A percentile compares a stretch with the other conserved stretches of the same genome.
These are phyloP conservation scores for Cornus kousa DNA, from an alignment of 148 eudicot genomes.

Conservation along the genomic window DNA sequence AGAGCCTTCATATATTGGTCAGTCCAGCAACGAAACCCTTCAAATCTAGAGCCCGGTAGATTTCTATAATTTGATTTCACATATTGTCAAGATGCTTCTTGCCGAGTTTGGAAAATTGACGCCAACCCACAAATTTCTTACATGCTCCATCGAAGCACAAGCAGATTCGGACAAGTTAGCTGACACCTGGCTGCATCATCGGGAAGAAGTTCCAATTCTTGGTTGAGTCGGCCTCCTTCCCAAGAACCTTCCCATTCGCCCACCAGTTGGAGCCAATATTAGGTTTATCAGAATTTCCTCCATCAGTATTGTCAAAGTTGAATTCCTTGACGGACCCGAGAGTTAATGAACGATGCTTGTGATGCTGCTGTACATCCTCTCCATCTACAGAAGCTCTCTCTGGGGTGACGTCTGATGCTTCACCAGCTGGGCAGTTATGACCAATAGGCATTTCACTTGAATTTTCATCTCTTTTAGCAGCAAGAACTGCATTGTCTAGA, in stretches of 20 bases:
- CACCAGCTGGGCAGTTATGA: constrained; percentile 20
- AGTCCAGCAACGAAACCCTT: constrained; percentile 8
- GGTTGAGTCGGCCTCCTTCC: constrained; percentile 41
- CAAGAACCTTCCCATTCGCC: constrained; percentile 67
- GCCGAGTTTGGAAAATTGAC: background rate
- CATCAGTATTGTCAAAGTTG: constrained; percentile 70
- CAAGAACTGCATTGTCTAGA: constrained; percentile 23
- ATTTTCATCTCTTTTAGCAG: constrained; percentile 20
- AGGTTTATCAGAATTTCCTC: constrained; percentile 41
- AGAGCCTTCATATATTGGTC: constrained; percentile 4
- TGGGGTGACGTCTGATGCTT: constrained; percentile 19
- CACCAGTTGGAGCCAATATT: constrained; percentile 70
- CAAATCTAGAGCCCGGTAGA: background rate
- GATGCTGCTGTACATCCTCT: constrained; percentile 51
- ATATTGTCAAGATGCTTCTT: background rate
- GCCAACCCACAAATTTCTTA: background rate
- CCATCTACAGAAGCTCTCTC: constrained; percentile 29
- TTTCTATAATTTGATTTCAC: background rate
- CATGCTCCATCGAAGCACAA: background rate
- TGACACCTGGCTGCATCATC: constrained; percentile 64
- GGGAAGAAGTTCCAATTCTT: constrained; percentile 94
- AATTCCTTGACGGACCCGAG: constrained; percentile 87
- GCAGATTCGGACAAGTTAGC: constrained; percentile 30
- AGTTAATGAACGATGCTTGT: constrained; percentile 63
- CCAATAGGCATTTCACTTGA: constrained; percentile 20